These are phyloP conservation scores for Periconia digitata DNA, from an alignment of 2,329 filamentous ascomycete genomes.

Conservation along the genomic window DNA sequence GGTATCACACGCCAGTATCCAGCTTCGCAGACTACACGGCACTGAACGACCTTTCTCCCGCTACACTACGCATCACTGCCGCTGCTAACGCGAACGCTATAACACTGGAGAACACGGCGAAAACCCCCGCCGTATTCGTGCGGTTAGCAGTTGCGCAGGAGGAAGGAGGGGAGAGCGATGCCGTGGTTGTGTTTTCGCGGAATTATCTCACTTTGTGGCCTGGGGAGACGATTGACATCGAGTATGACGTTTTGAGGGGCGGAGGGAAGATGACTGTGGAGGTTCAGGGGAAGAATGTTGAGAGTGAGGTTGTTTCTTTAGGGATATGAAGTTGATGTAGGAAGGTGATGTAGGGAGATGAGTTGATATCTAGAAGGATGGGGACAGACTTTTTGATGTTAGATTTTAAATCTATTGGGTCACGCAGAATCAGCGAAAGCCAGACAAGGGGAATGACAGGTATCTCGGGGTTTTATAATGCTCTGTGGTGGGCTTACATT, in stretches of 20 bases:
- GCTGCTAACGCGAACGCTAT: conserved; percentile 8
- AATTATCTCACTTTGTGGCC: conserved; percentile 67
- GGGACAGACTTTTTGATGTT: too few species aligned
- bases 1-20: conserved; percentile 61
- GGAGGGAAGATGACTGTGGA: conserved; percentile 5
- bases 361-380: too few species aligned
- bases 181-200: conserved; percentile 61
- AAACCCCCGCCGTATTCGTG: conserved; percentile 61
- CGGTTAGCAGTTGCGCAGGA: conserved; percentile 53
- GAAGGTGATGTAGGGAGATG: too few species aligned
- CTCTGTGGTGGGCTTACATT: too few species aligned
- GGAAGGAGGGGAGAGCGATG: conserved; percentile 47
- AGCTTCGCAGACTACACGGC: conserved; percentile 53
- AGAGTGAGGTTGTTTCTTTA: too few species aligned
- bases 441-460: too few species aligned
- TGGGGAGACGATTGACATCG: conserved; percentile 49
- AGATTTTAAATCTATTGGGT: too few species aligned
- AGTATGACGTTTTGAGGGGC: conserved; percentile 5
- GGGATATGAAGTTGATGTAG: too few species aligned
- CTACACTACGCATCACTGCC: conserved; percentile 16
- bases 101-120: conserved; percentile 54
- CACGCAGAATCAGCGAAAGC: too few species aligned
- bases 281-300: conserved; percentile 16
- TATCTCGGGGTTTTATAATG: too few species aligned
- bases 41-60: too few species aligned